Conservation (phyloP, 148 eudicot species). For the Talinum fruticosum region DNA sequence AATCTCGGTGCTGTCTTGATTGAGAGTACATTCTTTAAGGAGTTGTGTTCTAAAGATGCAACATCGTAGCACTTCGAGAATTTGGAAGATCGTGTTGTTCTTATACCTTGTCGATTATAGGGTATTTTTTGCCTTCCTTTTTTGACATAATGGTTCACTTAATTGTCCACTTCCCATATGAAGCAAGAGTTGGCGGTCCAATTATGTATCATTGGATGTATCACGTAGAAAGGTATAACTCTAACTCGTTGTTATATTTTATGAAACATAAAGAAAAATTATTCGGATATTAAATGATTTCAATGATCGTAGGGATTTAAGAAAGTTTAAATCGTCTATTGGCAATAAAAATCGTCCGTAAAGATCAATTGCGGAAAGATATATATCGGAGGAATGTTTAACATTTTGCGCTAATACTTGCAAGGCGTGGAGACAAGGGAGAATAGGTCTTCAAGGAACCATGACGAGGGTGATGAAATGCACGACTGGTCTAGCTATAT, state of each 20-base stretch:
- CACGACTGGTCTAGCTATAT: background rate
- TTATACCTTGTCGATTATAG: background rate
- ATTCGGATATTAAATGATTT: too few relatives aligned
- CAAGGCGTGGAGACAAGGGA: background rate
- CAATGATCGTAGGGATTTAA: background rate
- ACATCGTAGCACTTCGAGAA: too few relatives aligned
- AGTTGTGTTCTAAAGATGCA: too few relatives aligned
- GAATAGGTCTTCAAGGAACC: background rate
- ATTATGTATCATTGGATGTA: background rate
- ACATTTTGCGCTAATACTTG: background rate
- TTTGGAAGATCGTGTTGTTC: background rate
- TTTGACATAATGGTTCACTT: background rate
- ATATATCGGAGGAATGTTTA: background rate
- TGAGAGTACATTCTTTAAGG: background rate
- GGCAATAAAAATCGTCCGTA: background rate
- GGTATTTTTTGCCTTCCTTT: background rate
- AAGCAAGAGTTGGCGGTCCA: background rate
- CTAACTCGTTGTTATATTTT: background rate
- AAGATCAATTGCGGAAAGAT: background rate
- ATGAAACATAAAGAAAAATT: background rate
- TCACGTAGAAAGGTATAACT: background rate
- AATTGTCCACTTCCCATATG: background rate
- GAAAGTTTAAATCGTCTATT: background rate
- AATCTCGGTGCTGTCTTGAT: background rate
- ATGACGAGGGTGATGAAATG: background rate